These are phyloP conservation scores for Primulina eburnea DNA, from an alignment of 257 asterid species.

Conservation along the genomic window DNA sequence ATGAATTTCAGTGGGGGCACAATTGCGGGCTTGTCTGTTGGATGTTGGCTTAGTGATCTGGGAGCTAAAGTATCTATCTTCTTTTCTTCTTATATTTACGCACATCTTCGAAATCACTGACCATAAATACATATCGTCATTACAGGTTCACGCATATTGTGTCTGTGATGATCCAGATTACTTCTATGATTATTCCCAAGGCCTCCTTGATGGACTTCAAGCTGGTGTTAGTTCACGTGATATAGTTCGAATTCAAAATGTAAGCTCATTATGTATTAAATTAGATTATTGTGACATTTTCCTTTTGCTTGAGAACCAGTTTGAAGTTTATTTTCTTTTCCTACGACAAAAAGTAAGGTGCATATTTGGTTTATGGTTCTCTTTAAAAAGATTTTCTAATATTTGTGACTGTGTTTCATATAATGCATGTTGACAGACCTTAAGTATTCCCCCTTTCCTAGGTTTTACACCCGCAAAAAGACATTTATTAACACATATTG, in stretches of 20 bases:
- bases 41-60: slow-evolving; percentile 66
- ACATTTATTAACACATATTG: background rate
- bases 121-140: slow-evolving; percentile 10
- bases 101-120: background rate
- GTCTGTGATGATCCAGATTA: slow-evolving; percentile 94
- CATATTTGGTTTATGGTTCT: slow-evolving; percentile 6
- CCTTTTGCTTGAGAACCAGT: background rate
- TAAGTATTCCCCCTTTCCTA: background rate
- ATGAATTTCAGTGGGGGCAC: slow-evolving; percentile 85
- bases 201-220: slow-evolving; percentile 74
- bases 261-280: slow-evolving; percentile 36
- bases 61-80: slow-evolving; percentile 58
- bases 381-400: background rate
- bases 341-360: background rate
- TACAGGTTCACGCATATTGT: slow-evolving; percentile 74
- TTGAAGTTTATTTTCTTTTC: background rate
- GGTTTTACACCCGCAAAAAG: background rate
- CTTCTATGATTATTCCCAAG: slow-evolving; percentile 73
- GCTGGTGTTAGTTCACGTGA: slow-evolving; percentile 76
- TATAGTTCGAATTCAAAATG: slow-evolving; percentile 67
- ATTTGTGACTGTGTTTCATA: background rate
- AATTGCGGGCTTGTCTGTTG: slow-evolving; percentile 82
- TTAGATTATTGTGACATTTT: background rate
- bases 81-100: slow-evolving; percentile 1
- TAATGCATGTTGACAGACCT: background rate